Conservation (phyloP, 768 basidiomycete species). For the Agrocybe praecox region DNA sequence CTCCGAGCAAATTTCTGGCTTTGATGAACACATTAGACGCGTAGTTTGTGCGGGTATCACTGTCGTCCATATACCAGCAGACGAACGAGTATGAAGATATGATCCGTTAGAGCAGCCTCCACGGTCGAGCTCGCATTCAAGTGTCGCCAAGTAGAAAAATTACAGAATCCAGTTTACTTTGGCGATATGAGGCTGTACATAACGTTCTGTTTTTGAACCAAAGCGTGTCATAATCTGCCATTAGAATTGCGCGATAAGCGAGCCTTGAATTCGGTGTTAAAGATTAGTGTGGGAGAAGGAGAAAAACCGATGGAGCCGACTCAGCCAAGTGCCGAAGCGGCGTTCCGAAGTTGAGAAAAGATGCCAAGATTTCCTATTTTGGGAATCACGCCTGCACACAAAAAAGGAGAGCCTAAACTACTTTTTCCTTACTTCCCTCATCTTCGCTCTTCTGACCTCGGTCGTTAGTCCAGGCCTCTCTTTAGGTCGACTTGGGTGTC, state of each 20-base stretch:
- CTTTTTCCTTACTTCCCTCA: constrained; percentile 4
- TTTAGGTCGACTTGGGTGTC: neutral
- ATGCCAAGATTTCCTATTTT: constrained; percentile 18
- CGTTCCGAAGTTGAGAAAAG: constrained; percentile 14
- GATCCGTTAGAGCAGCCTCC: neutral
- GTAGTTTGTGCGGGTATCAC: constrained; percentile 15
- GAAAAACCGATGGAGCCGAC: constrained; percentile 7
- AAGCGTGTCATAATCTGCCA: neutral
- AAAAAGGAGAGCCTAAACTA: constrained; percentile 5
- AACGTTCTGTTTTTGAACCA: neutral
- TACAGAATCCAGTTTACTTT: no score
- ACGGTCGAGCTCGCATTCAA: neutral
- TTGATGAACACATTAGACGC: neutral
- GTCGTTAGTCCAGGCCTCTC: neutral
- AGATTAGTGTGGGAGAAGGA: constrained; percentile 9
- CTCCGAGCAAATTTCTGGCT: neutral
- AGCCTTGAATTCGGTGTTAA: constrained; percentile 16
- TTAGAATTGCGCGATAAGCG: no score
- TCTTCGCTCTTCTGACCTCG: no score
- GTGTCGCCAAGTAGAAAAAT: no score
- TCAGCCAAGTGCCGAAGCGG: constrained; percentile 16
- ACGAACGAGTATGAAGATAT: neutral
- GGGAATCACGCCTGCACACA: constrained; percentile 6
- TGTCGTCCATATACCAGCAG: neutral
- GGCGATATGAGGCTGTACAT: no score